Percentiles rank a stretch among this genome's conserved stretches.
Conservation (phyloP, 345 rosid species). For the Kandelia obovata region DNA sequence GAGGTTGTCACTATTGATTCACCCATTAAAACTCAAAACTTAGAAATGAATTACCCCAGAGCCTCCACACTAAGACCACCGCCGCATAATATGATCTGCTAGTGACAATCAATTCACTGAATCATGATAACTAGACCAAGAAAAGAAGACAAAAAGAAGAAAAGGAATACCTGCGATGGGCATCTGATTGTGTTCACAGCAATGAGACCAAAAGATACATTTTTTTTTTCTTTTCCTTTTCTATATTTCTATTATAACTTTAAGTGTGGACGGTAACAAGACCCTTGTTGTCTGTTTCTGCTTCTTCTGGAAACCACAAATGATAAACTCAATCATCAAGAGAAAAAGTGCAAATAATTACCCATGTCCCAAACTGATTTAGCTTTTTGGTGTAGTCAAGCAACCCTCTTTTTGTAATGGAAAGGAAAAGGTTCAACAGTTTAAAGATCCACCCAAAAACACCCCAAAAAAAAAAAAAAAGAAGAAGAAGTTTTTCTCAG, state of each 20-base stretch:
- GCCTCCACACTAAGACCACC: slow-evolving; percentile 19
- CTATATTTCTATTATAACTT: not conserved
- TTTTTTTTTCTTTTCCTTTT: slow-evolving; percentile 4
- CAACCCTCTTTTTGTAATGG: no score
- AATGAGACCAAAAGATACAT: not conserved
- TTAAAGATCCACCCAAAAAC: no score
- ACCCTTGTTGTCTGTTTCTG: slow-evolving; percentile 41
- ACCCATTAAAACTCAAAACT: slow-evolving; percentile 42
- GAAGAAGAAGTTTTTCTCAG: no score
- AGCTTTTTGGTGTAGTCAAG: slow-evolving; percentile 15
- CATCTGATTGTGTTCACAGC: slow-evolving; percentile 34
- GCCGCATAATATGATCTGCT: slow-evolving; percentile 6
- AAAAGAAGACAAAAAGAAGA: slow-evolving; percentile 34
- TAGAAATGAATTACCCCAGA: slow-evolving; percentile 27
- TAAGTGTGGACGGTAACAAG: slow-evolving; percentile 19
- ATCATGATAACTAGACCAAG: slow-evolving; percentile 21
- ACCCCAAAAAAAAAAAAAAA: no score
- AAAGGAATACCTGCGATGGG: slow-evolving; percentile 20
- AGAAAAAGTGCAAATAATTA: slow-evolving; percentile 5
- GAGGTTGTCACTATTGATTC: slow-evolving; percentile 52
- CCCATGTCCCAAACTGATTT: slow-evolving; percentile 26
- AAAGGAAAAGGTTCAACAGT: no score
- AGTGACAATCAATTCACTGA: slow-evolving; percentile 21
- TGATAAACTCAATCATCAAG: slow-evolving; percentile 29
- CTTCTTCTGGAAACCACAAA: slow-evolving; percentile 33